Conservation (phyloP, 768 basidiomycete genomes). For the Paxillus ammoniavirescens region DNA sequence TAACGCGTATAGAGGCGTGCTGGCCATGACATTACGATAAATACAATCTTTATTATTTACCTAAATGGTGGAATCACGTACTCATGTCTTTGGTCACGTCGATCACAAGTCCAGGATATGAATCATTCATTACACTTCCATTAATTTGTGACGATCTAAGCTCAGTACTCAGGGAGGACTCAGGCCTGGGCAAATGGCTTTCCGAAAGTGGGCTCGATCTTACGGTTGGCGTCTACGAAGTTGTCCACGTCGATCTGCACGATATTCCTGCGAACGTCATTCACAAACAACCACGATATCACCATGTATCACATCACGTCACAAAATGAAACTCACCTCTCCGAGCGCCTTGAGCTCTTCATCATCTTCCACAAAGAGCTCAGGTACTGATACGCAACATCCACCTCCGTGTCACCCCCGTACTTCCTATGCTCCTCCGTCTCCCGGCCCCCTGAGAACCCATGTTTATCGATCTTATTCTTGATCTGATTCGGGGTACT, state of each 20-base stretch:
- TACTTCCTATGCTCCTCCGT: constrained; percentile 89
- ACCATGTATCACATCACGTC: neutral
- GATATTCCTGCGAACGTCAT: constrained; percentile 69
- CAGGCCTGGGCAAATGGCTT: constrained; percentile 26
- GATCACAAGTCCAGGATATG: neutral
- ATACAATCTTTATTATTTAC: constrained; percentile 6
- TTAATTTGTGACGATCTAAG: neutral
- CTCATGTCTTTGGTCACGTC: neutral
- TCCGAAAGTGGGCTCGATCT: constrained; percentile 61
- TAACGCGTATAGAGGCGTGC: constrained; percentile 6
- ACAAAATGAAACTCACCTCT: constrained; percentile 43
- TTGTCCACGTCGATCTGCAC: constrained; percentile 69
- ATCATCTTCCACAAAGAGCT: constrained; percentile 93
- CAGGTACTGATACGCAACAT: constrained; percentile 93
- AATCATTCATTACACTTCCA: too few species aligned
- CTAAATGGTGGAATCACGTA: constrained; percentile 2
- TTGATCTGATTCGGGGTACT: constrained; percentile 93
- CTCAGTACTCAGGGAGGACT: neutral
- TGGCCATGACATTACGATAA: constrained; percentile 6
- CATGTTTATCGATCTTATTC: constrained; percentile 95
- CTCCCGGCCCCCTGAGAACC: constrained; percentile 93
- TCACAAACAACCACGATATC: neutral
- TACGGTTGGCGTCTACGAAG: constrained; percentile 82
- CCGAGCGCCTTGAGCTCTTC: constrained; percentile 77
- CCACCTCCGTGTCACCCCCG: constrained; percentile 95